Evolutionary conservation across 1,284 basidiomycete species (phyloP).

Genomic region (Ustilago bromivora): DNA sequence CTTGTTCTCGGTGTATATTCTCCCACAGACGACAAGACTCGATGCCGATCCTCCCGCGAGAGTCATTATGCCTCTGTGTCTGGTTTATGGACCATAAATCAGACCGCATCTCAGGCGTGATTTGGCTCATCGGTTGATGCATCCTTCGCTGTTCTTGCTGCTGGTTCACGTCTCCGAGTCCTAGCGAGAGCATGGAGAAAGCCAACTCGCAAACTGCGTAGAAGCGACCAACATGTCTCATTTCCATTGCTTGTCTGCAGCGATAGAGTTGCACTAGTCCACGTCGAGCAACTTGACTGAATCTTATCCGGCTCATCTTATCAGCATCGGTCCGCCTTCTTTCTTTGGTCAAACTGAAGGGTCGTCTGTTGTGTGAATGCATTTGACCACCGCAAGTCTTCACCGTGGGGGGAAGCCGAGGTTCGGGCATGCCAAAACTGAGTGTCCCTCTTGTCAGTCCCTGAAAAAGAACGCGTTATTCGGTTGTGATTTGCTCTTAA

Average conservation of each 20-base stretch:
- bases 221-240: slow-evolving; percentile 5
- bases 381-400: not conserved
- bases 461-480: slow-evolving; percentile 12
- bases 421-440: slow-evolving; percentile 1
- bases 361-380: no score
- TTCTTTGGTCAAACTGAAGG: not conserved
- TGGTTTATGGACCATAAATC: no score
- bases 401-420: not conserved
- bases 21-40: not conserved
- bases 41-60: not conserved
- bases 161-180: not conserved
- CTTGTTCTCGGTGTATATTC: not conserved
- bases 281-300: not conserved
- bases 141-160: not conserved
- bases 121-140: not conserved
- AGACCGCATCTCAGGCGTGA: no score
- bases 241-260: not conserved
- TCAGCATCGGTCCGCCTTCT: not conserved
- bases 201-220: not conserved
- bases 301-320: not conserved
- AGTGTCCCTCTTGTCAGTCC: slow-evolving; percentile 8
- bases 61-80: not conserved
- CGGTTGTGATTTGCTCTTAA: not conserved
- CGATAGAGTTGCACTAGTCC: not conserved
- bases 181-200: not conserved